A percentile compares a stretch with the other conserved stretches of the same genome.
Conservation (phyloP, 1,284 basidiomycete species). For the Cerrena zonata region DNA sequence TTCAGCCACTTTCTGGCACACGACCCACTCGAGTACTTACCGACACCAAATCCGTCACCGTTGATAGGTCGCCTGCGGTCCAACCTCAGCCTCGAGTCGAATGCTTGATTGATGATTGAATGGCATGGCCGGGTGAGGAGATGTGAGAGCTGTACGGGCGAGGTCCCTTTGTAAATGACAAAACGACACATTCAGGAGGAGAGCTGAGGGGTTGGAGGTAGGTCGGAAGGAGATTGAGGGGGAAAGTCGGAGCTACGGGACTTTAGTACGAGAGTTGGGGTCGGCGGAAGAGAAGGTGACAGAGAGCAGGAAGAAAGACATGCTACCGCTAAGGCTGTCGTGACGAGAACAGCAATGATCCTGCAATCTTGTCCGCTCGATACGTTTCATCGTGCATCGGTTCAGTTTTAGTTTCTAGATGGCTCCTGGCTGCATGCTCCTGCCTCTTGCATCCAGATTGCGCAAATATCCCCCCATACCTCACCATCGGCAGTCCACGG, state of each 20-base stretch:
- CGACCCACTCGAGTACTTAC: slow-evolving; percentile 42
- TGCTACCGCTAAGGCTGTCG: too few species aligned
- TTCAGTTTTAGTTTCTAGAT: too few species aligned
- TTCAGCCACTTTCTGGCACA: background rate
- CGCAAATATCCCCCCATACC: too few species aligned
- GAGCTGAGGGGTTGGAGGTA: background rate
- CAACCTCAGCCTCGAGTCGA: slow-evolving; percentile 82
- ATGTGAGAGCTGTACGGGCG: slow-evolving; percentile 83
- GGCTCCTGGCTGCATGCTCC: too few species aligned
- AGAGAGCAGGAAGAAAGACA: background rate
- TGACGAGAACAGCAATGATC: too few species aligned
- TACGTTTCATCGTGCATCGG: too few species aligned
- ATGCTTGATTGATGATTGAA: slow-evolving; percentile 94
- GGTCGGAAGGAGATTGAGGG: slow-evolving; percentile 2
- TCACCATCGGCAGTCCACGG: too few species aligned
- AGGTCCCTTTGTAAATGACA: slow-evolving; percentile 86
- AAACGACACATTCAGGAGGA: slow-evolving; percentile 71
- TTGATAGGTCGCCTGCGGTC: slow-evolving; percentile 82
- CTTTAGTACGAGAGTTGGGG: background rate
- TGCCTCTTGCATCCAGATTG: too few species aligned
- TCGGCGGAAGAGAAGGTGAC: background rate
- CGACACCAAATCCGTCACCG: slow-evolving; percentile 95
- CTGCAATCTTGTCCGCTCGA: too few species aligned
- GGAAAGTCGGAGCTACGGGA: background rate
- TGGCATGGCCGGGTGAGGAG: slow-evolving; percentile 88